Conservation (phyloP, 495 filamentous ascomycete species). For the Neohortaea acidophila region DNA sequence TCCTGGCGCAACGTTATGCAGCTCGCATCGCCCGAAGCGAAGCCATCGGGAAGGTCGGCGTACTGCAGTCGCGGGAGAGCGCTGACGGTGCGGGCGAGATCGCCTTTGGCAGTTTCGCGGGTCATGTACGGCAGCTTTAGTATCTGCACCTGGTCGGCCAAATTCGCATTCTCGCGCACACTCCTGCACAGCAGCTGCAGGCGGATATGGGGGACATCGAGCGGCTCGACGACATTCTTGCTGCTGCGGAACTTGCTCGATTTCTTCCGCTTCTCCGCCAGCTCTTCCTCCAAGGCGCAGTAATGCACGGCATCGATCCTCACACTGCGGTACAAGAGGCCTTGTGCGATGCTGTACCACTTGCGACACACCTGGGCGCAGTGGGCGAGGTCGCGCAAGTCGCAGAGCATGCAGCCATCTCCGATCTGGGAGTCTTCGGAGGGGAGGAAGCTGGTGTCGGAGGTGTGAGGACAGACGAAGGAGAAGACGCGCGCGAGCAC, state of each 20-base stretch:
- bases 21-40: constrained; percentile 62
- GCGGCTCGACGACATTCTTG: constrained; percentile 60
- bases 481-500: constrained; percentile 61
- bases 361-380: constrained; percentile 55
- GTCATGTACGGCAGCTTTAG: constrained; percentile 95
- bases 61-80: constrained; percentile 75
- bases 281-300: constrained; percentile 68
- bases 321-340: constrained; percentile 68
- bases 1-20: constrained; percentile 67
- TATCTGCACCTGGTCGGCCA: constrained; percentile 53
- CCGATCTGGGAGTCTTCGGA: constrained; percentile 70
- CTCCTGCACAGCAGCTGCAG: constrained; percentile 65
- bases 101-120: constrained; percentile 68
- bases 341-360: constrained; percentile 47
- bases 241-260: constrained; percentile 37
- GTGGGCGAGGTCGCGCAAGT: constrained; percentile 76
- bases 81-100: constrained; percentile 71
- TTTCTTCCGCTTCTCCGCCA: constrained; percentile 49
- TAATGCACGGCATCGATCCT: constrained; percentile 93
- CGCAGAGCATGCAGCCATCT: constrained; percentile 89
- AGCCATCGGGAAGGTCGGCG: constrained; percentile 78
- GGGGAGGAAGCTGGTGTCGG: constrained; percentile 59
- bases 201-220: constrained; percentile 62
- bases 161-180: constrained; percentile 53
- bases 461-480: constrained; percentile 68